A percentile compares a stretch with the other conserved stretches of the same genome.
Conservation (phyloP, 2,329 filamentous ascomycete genomes). For the Hymenoscyphus scutula region DNA sequence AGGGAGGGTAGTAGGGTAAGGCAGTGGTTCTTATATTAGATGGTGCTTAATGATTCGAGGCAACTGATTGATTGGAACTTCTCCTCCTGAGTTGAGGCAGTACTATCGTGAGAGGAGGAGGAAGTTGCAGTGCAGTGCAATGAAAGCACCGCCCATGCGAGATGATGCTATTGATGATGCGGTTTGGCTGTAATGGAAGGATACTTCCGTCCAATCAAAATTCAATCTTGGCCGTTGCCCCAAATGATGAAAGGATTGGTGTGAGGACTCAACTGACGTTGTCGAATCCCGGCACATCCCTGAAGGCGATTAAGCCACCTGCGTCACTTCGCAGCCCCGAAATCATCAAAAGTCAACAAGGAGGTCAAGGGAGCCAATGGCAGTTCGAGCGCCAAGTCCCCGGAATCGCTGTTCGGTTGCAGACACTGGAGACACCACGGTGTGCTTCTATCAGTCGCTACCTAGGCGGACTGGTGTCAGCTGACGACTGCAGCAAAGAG, state of each 20-base stretch:
- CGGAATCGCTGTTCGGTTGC: too few relatives aligned
- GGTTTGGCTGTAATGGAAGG: background rate
- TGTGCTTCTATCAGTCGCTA: background rate
- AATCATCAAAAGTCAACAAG: background rate
- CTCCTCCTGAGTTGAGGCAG: background rate
- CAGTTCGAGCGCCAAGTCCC: background rate
- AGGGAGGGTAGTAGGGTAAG: background rate
- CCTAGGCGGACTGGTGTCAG: background rate
- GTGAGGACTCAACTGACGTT: background rate
- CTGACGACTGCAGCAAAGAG: background rate
- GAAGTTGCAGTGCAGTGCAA: background rate
- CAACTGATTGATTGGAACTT: conserved; percentile 1
- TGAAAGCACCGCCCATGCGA: background rate
- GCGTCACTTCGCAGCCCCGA: background rate
- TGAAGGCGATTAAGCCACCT: background rate
- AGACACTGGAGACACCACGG: background rate
- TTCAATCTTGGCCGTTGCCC: too few relatives aligned
- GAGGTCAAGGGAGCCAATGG: background rate
- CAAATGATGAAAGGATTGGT: background rate
- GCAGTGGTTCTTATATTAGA: background rate
- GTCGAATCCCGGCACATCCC: background rate
- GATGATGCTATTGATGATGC: conserved; percentile 4
- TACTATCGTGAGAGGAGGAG: background rate
- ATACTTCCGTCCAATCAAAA: background rate
- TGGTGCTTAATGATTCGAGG: background rate